These are phyloP conservation scores for Kalmusia sp. DNA, from an alignment of 2,329 filamentous ascomycete genomes.

Conservation along the genomic window DNA sequence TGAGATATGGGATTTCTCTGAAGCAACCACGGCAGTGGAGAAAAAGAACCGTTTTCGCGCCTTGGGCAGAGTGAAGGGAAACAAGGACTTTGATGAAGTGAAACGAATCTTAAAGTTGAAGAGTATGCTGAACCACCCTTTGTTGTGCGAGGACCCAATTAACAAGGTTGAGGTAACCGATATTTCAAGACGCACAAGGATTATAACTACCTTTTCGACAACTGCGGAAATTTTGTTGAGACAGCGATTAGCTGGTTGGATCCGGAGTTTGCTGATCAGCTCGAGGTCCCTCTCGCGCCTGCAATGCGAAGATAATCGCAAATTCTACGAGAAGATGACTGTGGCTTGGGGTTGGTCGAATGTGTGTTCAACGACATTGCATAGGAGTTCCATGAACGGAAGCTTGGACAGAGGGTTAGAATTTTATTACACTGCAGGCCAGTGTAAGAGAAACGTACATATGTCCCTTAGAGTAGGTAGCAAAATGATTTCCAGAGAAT, in stretches of 20 bases:
- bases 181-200: not conserved
- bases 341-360: too few species aligned
- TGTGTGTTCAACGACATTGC: too few species aligned
- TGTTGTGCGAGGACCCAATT: too few species aligned
- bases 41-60: constrained; percentile 2
- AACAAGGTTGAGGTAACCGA: not conserved
- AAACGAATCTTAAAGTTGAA: not conserved
- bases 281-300: not conserved
- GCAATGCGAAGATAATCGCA: not conserved
- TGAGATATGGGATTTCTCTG: too few species aligned
- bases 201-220: constrained; percentile 1
- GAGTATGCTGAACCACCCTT: not conserved
- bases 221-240: constrained; percentile 1
- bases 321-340: too few species aligned
- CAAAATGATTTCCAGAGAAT: too few species aligned
- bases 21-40: not conserved
- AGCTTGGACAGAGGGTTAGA: too few species aligned
- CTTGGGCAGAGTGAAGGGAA: not conserved
- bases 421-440: too few species aligned
- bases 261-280: not conserved
- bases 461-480: too few species aligned
- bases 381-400: too few species aligned
- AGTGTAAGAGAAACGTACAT: too few species aligned
- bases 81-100: not conserved
- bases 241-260: not conserved